These are phyloP conservation scores for Luvunga scandens DNA, from an alignment of 345 rosid genomes.

Conservation along the genomic window DNA sequence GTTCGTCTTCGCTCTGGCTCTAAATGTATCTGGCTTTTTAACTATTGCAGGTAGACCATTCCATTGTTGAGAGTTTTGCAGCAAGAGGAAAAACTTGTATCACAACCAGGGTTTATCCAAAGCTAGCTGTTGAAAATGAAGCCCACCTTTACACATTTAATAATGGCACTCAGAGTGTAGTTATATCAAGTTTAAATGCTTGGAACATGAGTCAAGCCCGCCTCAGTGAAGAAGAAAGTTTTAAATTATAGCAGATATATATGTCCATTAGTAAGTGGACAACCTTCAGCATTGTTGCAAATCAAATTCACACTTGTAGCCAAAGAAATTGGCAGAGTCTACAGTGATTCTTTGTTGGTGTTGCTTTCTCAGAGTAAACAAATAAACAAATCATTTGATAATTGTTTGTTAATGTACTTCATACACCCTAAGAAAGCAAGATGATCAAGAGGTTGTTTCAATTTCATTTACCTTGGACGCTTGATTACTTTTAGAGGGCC, in stretches of 20 bases:
- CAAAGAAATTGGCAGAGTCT: not conserved
- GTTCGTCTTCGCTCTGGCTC: not conserved
- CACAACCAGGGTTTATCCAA: slow-evolving; percentile 62
- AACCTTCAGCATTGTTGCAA: not conserved
- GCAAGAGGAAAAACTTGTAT: slow-evolving; percentile 53
- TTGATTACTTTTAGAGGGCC: no score
- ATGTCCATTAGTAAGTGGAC: no score
- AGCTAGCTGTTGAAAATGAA: slow-evolving; percentile 34
- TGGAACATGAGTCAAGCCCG: slow-evolving; percentile 66
- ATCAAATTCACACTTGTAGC: not conserved
- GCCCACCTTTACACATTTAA: slow-evolving; percentile 44
- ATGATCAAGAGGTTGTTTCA: not conserved
- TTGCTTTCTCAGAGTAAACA: not conserved
- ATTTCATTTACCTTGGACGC: not conserved
- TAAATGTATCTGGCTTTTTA: not conserved
- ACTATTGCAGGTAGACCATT: slow-evolving; percentile 41
- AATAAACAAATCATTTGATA: not conserved
- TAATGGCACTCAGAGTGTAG: slow-evolving; percentile 41
- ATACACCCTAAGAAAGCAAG: not conserved
- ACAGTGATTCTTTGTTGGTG: not conserved
- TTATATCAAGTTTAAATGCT: slow-evolving; percentile 41
- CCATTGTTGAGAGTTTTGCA: slow-evolving; percentile 53
- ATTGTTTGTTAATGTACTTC: not conserved
- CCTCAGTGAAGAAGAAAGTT: slow-evolving; percentile 17
- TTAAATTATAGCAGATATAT: not conserved